Evolutionary conservation across 495 filamentous ascomycete genomes (phyloP).

Genomic region (Trichocladium antarcticum): DNA sequence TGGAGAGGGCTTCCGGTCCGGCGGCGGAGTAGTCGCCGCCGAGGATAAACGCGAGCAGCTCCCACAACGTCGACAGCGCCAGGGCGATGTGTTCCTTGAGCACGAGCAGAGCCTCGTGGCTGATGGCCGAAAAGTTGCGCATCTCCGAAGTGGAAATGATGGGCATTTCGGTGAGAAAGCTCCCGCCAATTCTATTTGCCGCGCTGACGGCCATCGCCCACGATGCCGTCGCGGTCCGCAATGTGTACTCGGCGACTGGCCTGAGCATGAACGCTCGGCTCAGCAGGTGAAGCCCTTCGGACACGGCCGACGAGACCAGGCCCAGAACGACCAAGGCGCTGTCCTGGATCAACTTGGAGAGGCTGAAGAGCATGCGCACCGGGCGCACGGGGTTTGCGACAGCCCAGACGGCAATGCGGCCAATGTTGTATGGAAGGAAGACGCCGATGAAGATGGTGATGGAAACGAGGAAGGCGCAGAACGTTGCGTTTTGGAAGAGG

Average conservation of each 20-base stretch:
- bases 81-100: constrained; percentile 29
- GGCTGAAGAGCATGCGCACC: constrained; percentile 53
- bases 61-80: constrained; percentile 17
- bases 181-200: constrained; percentile 28
- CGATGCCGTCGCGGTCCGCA: constrained; percentile 4
- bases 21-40: constrained; percentile 26
- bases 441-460: constrained; percentile 73
- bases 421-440: constrained; percentile 83
- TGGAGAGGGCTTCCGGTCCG: constrained; percentile 6
- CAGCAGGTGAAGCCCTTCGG: constrained; percentile 6
- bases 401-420: constrained; percentile 68
- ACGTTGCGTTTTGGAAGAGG: constrained; percentile 86
- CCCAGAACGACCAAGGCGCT: constrained; percentile 31
- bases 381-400: constrained; percentile 71
- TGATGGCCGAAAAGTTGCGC: constrained; percentile 39
- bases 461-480: constrained; percentile 81
- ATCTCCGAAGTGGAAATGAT: constrained; percentile 33
- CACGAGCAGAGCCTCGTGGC: constrained; percentile 34
- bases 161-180: constrained; percentile 30
- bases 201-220: constrained; percentile 20
- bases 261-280: constrained; percentile 14
- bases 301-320: constrained; percentile 18
- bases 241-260: constrained; percentile 8
- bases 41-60: constrained; percentile 22
- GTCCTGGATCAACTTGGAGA: constrained; percentile 57